phyloP scores from a whole-genome alignment of 2,329 filamentous ascomycete species.

The Trichoderma breve region DNA sequence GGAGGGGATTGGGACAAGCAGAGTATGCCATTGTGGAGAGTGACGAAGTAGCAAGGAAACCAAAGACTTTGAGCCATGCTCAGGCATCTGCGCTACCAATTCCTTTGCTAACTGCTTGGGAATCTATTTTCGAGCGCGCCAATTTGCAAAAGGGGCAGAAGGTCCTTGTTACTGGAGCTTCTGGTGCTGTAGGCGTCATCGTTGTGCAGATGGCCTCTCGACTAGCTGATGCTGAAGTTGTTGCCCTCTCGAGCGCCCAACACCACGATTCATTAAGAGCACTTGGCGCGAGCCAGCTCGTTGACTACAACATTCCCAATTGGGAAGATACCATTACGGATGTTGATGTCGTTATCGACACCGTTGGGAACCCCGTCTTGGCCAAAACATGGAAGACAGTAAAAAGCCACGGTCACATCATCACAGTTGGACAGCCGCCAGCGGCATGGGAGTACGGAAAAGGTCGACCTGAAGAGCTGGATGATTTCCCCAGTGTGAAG shows the following conservation, averaged over 20 bases:
- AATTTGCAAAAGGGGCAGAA: constrained; percentile 18
- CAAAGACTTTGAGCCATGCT: constrained; percentile 24
- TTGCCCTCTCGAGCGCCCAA: constrained; percentile 30
- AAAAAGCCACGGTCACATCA: constrained; percentile 31
- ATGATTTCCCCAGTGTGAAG: constrained; percentile 24
- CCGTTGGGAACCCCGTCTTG: constrained; percentile 31
- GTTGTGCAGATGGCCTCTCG: constrained; percentile 32
- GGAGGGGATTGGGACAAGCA: constrained; percentile 27
- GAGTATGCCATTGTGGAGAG: constrained; percentile 28
- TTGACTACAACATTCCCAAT: constrained; percentile 27
- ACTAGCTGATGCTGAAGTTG: constrained; percentile 26
- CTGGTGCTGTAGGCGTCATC: constrained; percentile 32
- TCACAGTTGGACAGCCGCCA: constrained; percentile 37
- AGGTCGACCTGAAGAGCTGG: constrained; percentile 24
- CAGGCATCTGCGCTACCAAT: constrained; percentile 34
- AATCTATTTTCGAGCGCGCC: constrained; percentile 28
- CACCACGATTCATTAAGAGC: constrained; percentile 23
- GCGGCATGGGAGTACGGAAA: constrained; percentile 33
- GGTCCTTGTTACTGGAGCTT: constrained; percentile 33
- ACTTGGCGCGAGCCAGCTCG: constrained; percentile 26
- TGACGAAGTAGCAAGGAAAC: constrained; percentile 25
- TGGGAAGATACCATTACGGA: constrained; percentile 28
- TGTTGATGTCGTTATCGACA: constrained; percentile 35
- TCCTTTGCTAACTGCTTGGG: constrained; percentile 33
- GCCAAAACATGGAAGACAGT: constrained; percentile 32